A percentile compares a stretch with the other conserved stretches of the same genome.
Conservation (phyloP, 129 eudicot genomes). For the Arctium lappa region DNA sequence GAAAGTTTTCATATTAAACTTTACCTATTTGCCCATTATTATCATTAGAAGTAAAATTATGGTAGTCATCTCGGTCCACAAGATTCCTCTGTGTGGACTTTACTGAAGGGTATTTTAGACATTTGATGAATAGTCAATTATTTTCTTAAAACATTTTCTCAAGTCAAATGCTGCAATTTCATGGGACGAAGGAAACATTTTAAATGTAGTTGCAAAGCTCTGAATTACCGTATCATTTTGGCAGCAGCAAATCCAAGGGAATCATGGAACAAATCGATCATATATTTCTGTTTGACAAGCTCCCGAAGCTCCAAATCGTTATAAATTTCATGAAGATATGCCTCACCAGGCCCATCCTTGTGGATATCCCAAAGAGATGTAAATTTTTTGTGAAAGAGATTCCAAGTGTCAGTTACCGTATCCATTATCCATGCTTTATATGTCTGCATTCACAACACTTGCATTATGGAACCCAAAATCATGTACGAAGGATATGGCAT, state of each 20-base stretch:
- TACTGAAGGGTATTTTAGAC: neutral
- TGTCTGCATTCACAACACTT: slow-evolving; percentile 36
- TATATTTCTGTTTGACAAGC: slow-evolving; percentile 62
- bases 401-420: slow-evolving; percentile 79
- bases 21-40: neutral
- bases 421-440: slow-evolving; percentile 78
- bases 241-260: slow-evolving; percentile 95
- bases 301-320: slow-evolving; percentile 55
- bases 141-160: neutral
- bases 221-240: slow-evolving; percentile 81
- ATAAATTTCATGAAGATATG: slow-evolving; percentile 76
- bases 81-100: neutral
- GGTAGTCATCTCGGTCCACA: neutral
- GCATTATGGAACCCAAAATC: neutral
- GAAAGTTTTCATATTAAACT: neutral
- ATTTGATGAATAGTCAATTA: neutral
- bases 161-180: neutral
- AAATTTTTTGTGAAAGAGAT: slow-evolving; percentile 69
- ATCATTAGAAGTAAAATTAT: neutral
- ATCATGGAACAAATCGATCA: slow-evolving; percentile 78
- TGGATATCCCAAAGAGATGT: slow-evolving; percentile 85
- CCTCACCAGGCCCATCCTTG: slow-evolving; percentile 89
- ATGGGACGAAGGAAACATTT: slow-evolving; percentile 3
- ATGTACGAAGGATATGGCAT: neutral
- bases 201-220: neutral